A percentile compares a stretch with the other conserved stretches of the same genome.
These are phyloP conservation scores for Aspergillus brasiliensis DNA, from an alignment of 2,329 filamentous ascomycete genomes.

Conservation along the genomic window DNA sequence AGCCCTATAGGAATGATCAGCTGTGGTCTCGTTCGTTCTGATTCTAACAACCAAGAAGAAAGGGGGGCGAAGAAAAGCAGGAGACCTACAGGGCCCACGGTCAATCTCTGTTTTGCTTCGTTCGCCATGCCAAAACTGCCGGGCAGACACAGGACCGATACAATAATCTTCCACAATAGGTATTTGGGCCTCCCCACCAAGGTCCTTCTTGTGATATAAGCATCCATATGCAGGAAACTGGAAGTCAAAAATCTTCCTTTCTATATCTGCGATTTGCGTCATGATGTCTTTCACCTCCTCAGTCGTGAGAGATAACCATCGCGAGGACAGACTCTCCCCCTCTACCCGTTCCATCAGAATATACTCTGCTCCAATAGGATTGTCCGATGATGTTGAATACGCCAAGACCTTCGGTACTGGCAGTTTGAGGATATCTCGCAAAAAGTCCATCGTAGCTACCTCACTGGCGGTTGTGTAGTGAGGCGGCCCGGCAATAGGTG, in stretches of 20 bases:
- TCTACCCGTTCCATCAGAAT: conserved; percentile 47
- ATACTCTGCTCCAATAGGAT: conserved; percentile 45
- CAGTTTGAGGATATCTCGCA: conserved; percentile 30
- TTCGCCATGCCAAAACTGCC: conserved; percentile 34
- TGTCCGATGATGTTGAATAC: conserved; percentile 38
- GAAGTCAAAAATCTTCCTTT: conserved; percentile 29
- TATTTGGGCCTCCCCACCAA: conserved; percentile 20
- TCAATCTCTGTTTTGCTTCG: conserved; percentile 26
- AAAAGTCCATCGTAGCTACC: conserved; percentile 30
- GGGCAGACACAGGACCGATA: conserved; percentile 30
- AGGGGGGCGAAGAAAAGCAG: too few species aligned
- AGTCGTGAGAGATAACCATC: conserved; percentile 30
- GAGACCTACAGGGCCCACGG: conserved; percentile 28
- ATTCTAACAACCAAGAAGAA: too few species aligned
- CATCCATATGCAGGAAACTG: conserved; percentile 32
- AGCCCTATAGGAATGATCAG: conserved; percentile 22
- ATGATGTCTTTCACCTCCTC: conserved; percentile 29
- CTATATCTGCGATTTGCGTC: conserved; percentile 28
- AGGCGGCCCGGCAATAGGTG: conserved; percentile 29
- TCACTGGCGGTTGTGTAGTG: conserved; percentile 31
- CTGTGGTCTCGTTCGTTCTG: background rate
- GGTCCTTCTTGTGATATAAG: conserved; percentile 29
- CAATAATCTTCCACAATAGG: conserved; percentile 25
- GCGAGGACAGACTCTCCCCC: conserved; percentile 34
- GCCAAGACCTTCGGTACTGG: conserved; percentile 41